A percentile compares a stretch with the other conserved stretches of the same genome.
phyloP scores from a whole-genome alignment of 306 rosid species.

The Hippophae rhamnoides region DNA sequence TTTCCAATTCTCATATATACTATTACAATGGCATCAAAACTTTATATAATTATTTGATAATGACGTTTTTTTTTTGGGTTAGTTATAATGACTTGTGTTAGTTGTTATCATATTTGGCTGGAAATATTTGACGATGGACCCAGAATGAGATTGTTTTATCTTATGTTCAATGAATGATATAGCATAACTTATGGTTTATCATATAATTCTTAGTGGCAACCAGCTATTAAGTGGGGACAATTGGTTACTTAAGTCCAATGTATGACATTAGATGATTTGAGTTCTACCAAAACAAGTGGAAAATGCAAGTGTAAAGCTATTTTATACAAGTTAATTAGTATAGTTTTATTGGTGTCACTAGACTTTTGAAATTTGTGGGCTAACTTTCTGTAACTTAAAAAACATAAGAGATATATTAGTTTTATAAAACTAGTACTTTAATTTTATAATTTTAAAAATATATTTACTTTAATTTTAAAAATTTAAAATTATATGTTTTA shows the following conservation, averaged over 20 bases:
- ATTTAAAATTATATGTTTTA: too few species aligned
- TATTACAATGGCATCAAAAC: conserved; percentile 10
- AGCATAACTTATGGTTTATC: conserved; percentile 38
- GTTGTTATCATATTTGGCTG: conserved; percentile 47
- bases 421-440: too few species aligned
- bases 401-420: too few species aligned
- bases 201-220: conserved; percentile 29
- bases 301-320: too few species aligned
- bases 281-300: too few species aligned
- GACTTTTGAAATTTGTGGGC: too few species aligned
- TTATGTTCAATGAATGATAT: conserved; percentile 21
- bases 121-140: conserved; percentile 22
- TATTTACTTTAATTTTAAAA: too few species aligned
- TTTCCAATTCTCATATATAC: background rate
- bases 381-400: too few species aligned
- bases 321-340: too few species aligned
- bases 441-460: too few species aligned
- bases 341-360: too few species aligned
- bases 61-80: background rate
- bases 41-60: conserved; percentile 9
- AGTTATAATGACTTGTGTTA: background rate
- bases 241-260: conserved; percentile 25
- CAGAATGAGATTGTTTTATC: conserved; percentile 6
- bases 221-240: conserved; percentile 55
- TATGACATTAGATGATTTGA: background rate